Evolutionary conservation across 2,329 filamentous ascomycete genomes (phyloP).

Genomic region (Didymella sp.): DNA sequence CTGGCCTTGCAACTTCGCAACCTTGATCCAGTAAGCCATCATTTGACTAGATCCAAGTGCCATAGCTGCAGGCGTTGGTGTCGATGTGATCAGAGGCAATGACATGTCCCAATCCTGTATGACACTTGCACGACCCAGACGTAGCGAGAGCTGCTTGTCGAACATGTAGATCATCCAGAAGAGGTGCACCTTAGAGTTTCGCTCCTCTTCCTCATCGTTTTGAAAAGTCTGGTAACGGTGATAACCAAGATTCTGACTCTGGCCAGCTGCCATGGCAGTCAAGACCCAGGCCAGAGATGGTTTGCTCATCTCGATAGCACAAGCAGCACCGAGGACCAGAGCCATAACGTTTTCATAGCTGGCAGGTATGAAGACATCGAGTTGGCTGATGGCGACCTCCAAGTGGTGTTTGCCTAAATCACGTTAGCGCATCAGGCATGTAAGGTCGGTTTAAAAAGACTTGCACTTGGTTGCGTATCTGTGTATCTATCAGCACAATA

Average conservation of each 20-base stretch:
- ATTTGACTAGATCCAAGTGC: slow-evolving; percentile 27
- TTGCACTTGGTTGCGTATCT: slow-evolving; percentile 16
- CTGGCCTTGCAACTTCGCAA: slow-evolving; percentile 44
- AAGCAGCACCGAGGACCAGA: slow-evolving; percentile 41
- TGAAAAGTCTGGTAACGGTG: slow-evolving; percentile 47
- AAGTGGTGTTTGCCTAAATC: slow-evolving; percentile 51
- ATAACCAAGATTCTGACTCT: slow-evolving; percentile 46
- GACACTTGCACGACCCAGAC: slow-evolving; percentile 46
- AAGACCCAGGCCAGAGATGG: slow-evolving; percentile 46
- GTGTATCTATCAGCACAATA: not conserved
- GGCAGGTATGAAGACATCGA: slow-evolving; percentile 44
- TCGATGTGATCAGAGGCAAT: slow-evolving; percentile 28
- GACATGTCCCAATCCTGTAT: slow-evolving; percentile 52
- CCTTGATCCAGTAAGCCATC: slow-evolving; percentile 46
- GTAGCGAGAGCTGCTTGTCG: slow-evolving; percentile 50
- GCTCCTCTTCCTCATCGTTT: slow-evolving; percentile 40
- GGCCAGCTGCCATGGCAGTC: slow-evolving; percentile 40
- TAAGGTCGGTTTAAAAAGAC: not conserved
- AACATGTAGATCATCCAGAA: slow-evolving; percentile 51
- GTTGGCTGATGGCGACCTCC: slow-evolving; percentile 47
- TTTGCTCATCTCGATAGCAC: slow-evolving; percentile 46
- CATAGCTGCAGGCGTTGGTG: slow-evolving; percentile 8
- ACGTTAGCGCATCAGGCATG: not conserved
- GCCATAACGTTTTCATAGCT: slow-evolving; percentile 49
- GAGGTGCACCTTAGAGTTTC: slow-evolving; percentile 38